A percentile compares a stretch with the other conserved stretches of the same genome.
Evolutionary conservation across 768 basidiomycete species (phyloP).

Genomic region (Auriculariales sp.): DNA sequence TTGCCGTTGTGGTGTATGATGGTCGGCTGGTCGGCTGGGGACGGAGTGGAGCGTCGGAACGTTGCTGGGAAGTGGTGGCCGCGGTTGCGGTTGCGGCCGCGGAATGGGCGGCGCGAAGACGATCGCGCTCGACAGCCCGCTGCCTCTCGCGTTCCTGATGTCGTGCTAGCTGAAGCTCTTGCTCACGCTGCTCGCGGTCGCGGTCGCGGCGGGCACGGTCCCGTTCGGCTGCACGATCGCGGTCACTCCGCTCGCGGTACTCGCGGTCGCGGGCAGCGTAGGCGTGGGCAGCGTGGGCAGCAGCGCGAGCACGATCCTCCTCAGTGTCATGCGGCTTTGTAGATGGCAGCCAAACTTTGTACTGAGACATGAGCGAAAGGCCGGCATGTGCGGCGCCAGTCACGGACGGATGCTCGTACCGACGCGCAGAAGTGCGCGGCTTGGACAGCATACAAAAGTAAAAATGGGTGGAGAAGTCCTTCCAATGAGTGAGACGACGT

Average conservation of each 20-base stretch:
- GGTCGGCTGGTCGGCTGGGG: background rate
- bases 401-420: background rate
- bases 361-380: background rate
- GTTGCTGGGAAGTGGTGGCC: too few species aligned
- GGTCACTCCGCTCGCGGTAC: too few species aligned
- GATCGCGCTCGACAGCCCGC: too few species aligned
- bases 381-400: background rate
- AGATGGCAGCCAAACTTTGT: background rate
- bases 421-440: background rate
- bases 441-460: background rate
- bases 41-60: background rate
- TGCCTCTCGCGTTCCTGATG: background rate
- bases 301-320: too few species aligned
- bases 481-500: too few species aligned
- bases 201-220: background rate
- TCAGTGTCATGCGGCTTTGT: background rate
- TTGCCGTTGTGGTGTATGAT: background rate
- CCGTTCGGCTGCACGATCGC: too few species aligned
- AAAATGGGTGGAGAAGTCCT: background rate
- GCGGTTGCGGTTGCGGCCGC: too few species aligned
- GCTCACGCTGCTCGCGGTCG: background rate
- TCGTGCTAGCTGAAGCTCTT: background rate
- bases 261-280: too few species aligned
- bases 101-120: too few species aligned
- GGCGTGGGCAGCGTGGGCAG: too few species aligned